These are phyloP conservation scores for Entonaema liquescens DNA, from an alignment of 495 filamentous ascomycete genomes.

Conservation along the genomic window DNA sequence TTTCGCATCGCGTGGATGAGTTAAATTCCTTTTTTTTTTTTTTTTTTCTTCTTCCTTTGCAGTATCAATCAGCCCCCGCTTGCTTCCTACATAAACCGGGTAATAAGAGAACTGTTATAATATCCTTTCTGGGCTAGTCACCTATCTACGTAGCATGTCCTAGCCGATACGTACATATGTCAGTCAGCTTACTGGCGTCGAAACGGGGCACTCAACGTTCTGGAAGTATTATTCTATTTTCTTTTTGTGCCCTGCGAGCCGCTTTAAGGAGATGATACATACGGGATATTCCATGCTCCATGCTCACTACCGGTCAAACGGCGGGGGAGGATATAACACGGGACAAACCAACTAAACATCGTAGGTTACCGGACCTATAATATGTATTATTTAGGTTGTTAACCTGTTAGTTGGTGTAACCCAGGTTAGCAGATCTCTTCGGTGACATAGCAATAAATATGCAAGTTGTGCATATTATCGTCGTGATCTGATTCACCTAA, in stretches of 20 bases:
- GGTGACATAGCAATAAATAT: conserved; percentile 23
- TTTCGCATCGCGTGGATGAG: conserved; percentile 27
- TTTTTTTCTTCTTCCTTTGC: too few relatives aligned
- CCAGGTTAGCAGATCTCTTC: conserved; percentile 33
- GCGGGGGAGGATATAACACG: conserved; percentile 17
- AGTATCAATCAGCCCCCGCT: conserved; percentile 20
- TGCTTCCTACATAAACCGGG: conserved; percentile 2
- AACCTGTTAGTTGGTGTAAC: conserved; percentile 4
- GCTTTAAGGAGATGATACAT: background rate
- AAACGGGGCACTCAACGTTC: conserved; percentile 5
- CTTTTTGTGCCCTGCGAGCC: conserved; percentile 10
- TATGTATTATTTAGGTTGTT: background rate
- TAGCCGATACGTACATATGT: background rate
- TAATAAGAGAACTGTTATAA: conserved; percentile 18
- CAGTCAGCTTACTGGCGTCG: conserved; percentile 40
- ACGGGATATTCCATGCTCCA: background rate
- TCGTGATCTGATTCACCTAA: conserved; percentile 36
- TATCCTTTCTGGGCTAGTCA: conserved; percentile 25
- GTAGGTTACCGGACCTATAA: background rate
- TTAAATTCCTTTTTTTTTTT: conserved; percentile 31
- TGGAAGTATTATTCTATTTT: conserved; percentile 14
- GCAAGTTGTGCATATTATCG: conserved; percentile 19
- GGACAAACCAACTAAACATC: background rate
- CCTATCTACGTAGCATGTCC: conserved; percentile 8
- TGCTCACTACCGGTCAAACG: background rate